These are phyloP conservation scores for Aspergillus caelatus DNA, from an alignment of 2,329 filamentous ascomycete genomes.

Conservation along the genomic window DNA sequence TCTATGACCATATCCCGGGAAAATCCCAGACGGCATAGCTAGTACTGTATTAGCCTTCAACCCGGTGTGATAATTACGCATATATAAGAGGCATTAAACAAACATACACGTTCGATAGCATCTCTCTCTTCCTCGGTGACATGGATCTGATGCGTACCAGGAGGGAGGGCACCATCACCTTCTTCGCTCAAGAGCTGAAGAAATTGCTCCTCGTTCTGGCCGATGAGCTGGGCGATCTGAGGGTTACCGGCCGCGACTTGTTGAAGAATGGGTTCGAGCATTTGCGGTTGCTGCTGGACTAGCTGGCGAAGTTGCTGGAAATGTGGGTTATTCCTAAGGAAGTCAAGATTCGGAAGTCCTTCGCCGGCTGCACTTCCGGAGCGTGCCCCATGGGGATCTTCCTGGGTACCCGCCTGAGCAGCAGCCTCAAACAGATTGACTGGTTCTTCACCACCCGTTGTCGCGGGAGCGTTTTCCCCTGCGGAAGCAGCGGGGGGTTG, in stretches of 20 bases:
- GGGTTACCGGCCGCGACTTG: slow-evolving; percentile 95
- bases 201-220: slow-evolving; percentile 90
- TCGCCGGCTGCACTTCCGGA: slow-evolving; percentile 52
- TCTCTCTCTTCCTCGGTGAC: slow-evolving; percentile 97
- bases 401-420: slow-evolving; percentile 67
- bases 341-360: slow-evolving; percentile 80
- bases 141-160: slow-evolving; percentile 83
- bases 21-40: slow-evolving; percentile 93
- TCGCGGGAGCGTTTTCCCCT: slow-evolving; percentile 36
- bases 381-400: slow-evolving; percentile 38
- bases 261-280: slow-evolving; percentile 97
- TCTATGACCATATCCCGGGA: slow-evolving; percentile 92
- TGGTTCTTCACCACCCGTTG: slow-evolving; percentile 57
- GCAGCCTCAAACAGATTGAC: slow-evolving; percentile 94
- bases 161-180: slow-evolving; percentile 75
- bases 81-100: neutral
- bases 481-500: slow-evolving; percentile 37
- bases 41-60: slow-evolving; percentile 22
- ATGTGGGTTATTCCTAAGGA: slow-evolving; percentile 90
- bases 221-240: slow-evolving; percentile 88
- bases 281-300: slow-evolving; percentile 95
- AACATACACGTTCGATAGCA: slow-evolving; percentile 86
- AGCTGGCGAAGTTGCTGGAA: slow-evolving; percentile 98
- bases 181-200: slow-evolving; percentile 87
- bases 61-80: neutral